Evolutionary conservation across 768 basidiomycete species (phyloP), one percentile per base, ranked within the genome.

Genomic region (Boletus sensibilis): DNA sequence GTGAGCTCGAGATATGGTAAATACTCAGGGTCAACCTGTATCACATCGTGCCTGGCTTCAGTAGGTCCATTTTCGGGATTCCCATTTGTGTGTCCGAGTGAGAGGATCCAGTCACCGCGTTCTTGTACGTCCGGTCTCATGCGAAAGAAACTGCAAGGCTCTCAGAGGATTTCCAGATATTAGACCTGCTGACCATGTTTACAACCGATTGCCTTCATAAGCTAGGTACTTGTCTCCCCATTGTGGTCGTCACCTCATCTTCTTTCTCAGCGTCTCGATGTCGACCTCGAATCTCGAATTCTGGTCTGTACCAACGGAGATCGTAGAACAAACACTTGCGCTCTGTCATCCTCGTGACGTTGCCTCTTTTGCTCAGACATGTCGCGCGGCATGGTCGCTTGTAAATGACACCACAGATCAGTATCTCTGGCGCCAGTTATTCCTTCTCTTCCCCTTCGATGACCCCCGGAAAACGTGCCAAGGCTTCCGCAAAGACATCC

Each of bases 341-440:
- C 76, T 79, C 61, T 84, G 82, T 61, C 76, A 79, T 59, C 82
- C 84, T 40, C 71, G 71, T 59, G 85, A 87, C 53, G 78, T 89
- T 43, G 75, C 82, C n/a, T 66, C 76, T 27, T 85, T 88, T 65
- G 74, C 85, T 14, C 74, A 75, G 65, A 82, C 84, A 44, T 87
- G 82, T 64, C 74, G 74, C 21, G 62, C 71, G 9, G 79, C 83
- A 16, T 73, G 73, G 60, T 62, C 65, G 39, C 70, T 88, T 44
- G 77, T 88, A 42, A 81, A 84, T 63, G 66, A 73, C 21, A 57
- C 75, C 31, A 56, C 72, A 29, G 84, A 87, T 70, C 79, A 80
- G 45, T 81, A 82, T 64, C 77, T 92, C 39, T 92, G 88, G 88
- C 82, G 84, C 51, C 74, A 80, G 50, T 74, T 90, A 50, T 89